Evolutionary conservation across 331 rosid genomes (phyloP).

Genomic region (Prunus yedoensis): DNA sequence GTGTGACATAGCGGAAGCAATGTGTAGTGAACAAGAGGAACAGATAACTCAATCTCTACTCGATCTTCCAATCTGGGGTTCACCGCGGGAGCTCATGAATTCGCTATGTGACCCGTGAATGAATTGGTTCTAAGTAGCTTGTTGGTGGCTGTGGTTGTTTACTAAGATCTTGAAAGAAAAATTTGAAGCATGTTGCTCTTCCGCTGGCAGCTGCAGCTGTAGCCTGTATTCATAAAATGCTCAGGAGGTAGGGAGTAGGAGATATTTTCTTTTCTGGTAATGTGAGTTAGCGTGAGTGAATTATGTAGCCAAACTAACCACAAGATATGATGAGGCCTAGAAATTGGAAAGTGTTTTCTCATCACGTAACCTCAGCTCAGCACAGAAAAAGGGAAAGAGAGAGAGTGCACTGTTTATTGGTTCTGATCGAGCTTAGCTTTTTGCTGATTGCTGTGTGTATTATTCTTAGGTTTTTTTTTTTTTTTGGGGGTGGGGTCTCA

Average conservation of each 20-base stretch:
- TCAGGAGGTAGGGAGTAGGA: conserved; percentile 12
- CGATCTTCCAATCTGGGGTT: conserved; percentile 79
- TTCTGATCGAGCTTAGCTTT: no score
- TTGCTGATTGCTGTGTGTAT: background rate
- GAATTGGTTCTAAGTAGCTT: conserved; percentile 9
- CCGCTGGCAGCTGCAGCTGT: conserved; percentile 19
- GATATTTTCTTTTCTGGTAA: conserved; percentile 10
- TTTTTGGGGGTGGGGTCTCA: background rate
- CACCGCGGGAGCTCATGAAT: conserved; percentile 66
- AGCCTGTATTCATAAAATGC: background rate
- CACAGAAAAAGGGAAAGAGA: background rate
- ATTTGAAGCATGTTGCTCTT: conserved; percentile 8
- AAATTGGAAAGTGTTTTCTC: background rate
- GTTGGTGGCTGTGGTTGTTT: conserved; percentile 6
- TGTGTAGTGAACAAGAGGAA: conserved; percentile 53
- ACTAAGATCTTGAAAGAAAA: conserved; percentile 5
- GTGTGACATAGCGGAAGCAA: conserved; percentile 70
- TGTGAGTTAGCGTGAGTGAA: conserved; percentile 25
- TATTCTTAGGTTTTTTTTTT: background rate
- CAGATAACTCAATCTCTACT: conserved; percentile 50
- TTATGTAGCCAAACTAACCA: conserved; percentile 31
- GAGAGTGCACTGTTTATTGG: no score
- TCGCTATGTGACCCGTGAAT: conserved; percentile 53
- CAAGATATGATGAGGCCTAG: conserved; percentile 1
- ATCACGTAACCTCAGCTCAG: background rate